Base-by-base conservation (phyloP, 495 filamentous ascomycete genomes). In the Pseudevernia furfuracea region DNA sequence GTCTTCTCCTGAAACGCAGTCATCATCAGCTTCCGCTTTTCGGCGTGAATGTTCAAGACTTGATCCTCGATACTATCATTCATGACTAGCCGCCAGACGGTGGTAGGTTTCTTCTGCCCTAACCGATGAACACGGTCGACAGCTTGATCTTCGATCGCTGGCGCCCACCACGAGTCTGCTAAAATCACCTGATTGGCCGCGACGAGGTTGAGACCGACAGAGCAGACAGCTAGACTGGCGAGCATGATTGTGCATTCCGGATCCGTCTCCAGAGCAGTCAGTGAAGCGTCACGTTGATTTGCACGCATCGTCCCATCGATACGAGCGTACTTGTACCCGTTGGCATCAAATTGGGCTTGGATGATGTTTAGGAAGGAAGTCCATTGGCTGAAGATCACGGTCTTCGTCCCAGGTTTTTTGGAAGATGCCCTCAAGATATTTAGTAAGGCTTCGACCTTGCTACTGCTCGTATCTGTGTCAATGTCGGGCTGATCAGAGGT, bases 361-460 rank as follows among this genome's bases (percentile, higher is more conserved):
- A 96, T 82, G 60, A 96, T 81, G 57, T 89, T 81, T 3, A 97
- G 80, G 78, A 96, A 96, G 7, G 84, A 87, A 0, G 92, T 96
- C 92, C 92, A 97, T 71, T 96, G 92, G 15, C 87, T 90, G 78
- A 97, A 97, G 41, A 96, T 82, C 60, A 97, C 85, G 5, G 90
- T 89, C 72, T 97, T 97, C 48, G 84, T 90, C 11, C 77, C 80
- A 0, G 84, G 76, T 23, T 88, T 85, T 66, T 84, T 83, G 14
- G 86, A 81, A 49, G 85, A 85, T 1, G 89, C 89, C 17, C 82
- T 85, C 10, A 96, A 76, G 64, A 97, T 92, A 62, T 86, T 84
- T 69, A 95, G 77, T 1, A 96, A 78, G 8, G 89, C 87, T 68
- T 93, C 87, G 56, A 93, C 89, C 74, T 97, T 97, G 69, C 87